Evolutionary conservation across 2,329 filamentous ascomycete species (phyloP), one percentile per base, ranked within the genome.

Genomic region (Claviceps cyperi): DNA sequence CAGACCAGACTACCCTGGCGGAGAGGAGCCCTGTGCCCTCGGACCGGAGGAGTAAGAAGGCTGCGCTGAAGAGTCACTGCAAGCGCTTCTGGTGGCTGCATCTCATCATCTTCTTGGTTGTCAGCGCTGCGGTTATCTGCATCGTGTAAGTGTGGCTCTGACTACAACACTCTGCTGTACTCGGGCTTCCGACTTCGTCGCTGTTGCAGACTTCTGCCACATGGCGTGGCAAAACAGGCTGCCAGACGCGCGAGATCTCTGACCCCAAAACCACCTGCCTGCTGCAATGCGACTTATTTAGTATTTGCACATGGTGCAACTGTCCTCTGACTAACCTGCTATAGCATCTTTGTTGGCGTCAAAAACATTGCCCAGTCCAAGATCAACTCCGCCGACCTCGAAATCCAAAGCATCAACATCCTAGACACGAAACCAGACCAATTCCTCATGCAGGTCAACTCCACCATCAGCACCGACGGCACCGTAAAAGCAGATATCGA

Each of bases 71-170:
- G 50, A 65, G 69, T 45, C 75, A 79, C 60, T 74, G 72, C 61
- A 70, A 64, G 59, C 70, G 67, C 56, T 81, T 75, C 57, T 83
- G 80, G 80, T 83, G 80, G 79, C 58, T 71, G 54, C 71, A 80
- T 57, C 61, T 81, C 52, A 65, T 83, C 51, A 60, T 69, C 15
- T 61, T 78, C 48, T 59, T 74, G 51, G 55, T 70, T 53, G 63
- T 79, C 43, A 61, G 74, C 43, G 68, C 79, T 36, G 63, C 84
- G 14, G 66, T 80, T 38, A 72, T 84, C 17, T 69, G 76, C 39
- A 66, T 80, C 39, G 63, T 83, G 80, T 83, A 69, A 74, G 78
- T 53, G 22, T 73, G 28, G 17, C 28, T 32, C 28, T 32, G 9
- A 32, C 28, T 32, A 32, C 28, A 32, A 32, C 28, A 32, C 9